These are phyloP conservation scores for Vigna trinervia DNA, from an alignment of 306 rosid species.

Conservation along the genomic window DNA sequence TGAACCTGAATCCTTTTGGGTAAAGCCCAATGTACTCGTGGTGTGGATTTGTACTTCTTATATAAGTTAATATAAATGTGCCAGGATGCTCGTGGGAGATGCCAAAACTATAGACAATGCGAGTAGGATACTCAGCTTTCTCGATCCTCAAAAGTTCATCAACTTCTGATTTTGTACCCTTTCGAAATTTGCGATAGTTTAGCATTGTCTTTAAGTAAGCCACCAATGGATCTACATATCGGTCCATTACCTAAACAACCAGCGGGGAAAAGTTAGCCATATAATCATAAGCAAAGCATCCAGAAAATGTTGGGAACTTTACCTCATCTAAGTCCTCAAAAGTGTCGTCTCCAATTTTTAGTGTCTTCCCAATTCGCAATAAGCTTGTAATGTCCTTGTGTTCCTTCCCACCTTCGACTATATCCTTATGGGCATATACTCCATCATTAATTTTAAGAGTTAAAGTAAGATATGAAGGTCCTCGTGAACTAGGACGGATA, in stretches of 20 bases:
- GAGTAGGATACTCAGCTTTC: conserved; percentile 80
- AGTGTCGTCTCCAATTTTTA: conserved; percentile 97
- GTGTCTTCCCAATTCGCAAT: conserved; percentile 93
- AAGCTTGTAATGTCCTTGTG: conserved; percentile 95
- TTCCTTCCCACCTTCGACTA: conserved; percentile 97
- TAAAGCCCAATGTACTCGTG: conserved; percentile 97
- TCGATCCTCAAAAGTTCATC: conserved; percentile 86
- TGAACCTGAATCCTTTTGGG: conserved; percentile 96
- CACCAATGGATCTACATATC: conserved; percentile 96
- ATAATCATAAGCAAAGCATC: conserved; percentile 25
- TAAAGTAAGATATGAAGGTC: conserved; percentile 87
- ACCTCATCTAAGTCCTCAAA: conserved; percentile 99
- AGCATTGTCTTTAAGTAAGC: conserved; percentile 83
- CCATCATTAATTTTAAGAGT: conserved; percentile 94
- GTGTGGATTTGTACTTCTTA: conserved; percentile 95
- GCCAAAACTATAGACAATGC: conserved; percentile 92
- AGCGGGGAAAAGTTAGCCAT: conserved; percentile 7
- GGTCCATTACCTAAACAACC: conserved; percentile 85
- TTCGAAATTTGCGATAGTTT: conserved; percentile 86
- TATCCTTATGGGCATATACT: conserved; percentile 97
- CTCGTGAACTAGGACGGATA: conserved; percentile 93
- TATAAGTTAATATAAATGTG: conserved; percentile 83
- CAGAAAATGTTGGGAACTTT: conserved; percentile 22
- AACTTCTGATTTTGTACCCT: conserved; percentile 88
- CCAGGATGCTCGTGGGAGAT: conserved; percentile 98